Evolutionary conservation across 2,329 filamentous ascomycete genomes (phyloP).

Genomic region (Exophiala calicioides): DNA sequence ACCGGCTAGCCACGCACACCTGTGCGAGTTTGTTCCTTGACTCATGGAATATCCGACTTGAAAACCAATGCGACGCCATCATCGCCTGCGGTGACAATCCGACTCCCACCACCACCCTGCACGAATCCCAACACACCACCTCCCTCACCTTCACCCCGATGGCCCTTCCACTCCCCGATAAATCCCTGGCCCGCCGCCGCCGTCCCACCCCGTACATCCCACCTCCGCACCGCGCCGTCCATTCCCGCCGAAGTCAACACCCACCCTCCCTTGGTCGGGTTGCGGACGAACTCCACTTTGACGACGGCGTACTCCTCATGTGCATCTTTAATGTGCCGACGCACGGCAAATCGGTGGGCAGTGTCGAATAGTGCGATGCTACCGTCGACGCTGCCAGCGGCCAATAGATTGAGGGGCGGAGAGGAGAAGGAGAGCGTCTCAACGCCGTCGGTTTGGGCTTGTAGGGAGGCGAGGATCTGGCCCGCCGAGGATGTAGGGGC

Average conservation of each 20-base stretch:
- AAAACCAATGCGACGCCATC: conserved; percentile 59
- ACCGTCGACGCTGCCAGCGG: conserved; percentile 65
- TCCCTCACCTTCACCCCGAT: conserved; percentile 78
- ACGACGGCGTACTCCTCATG: conserved; percentile 90
- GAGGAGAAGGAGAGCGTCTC: conserved; percentile 70
- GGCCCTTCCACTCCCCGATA: conserved; percentile 85
- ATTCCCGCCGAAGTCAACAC: conserved; percentile 85
- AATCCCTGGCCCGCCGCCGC: conserved; percentile 66
- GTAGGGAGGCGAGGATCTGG: conserved; percentile 77
- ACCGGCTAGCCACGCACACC: no score
- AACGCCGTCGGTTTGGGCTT: conserved; percentile 75
- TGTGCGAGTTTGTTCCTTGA: neutral
- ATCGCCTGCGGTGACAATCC: conserved; percentile 86
- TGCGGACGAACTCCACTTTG: conserved; percentile 74
- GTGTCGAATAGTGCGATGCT: conserved; percentile 84
- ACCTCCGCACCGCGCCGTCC: conserved; percentile 85
- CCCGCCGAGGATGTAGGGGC: conserved; percentile 54
- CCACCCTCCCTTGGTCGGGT: conserved; percentile 54
- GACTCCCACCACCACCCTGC: conserved; percentile 62
- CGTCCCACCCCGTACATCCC: conserved; percentile 75
- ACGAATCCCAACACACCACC: conserved; percentile 91
- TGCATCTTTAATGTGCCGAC: conserved; percentile 76
- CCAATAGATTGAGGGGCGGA: conserved; percentile 62
- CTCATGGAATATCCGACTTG: conserved; percentile 21
- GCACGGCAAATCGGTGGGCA: conserved; percentile 80